These are phyloP conservation scores for Fusarium marasasianum DNA, from an alignment of 2,329 filamentous ascomycete species.

Conservation along the genomic window DNA sequence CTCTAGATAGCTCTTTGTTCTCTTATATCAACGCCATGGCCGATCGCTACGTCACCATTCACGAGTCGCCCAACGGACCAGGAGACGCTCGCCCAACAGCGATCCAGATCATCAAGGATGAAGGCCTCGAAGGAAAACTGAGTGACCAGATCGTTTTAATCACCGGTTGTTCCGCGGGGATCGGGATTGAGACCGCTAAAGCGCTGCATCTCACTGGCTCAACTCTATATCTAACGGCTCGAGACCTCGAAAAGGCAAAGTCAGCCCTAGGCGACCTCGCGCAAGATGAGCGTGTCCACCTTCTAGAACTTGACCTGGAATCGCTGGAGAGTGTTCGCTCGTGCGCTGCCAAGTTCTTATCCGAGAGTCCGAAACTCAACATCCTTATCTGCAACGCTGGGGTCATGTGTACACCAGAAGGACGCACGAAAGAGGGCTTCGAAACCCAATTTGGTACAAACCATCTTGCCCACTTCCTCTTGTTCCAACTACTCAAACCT, in stretches of 20 bases:
- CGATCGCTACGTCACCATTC: slow-evolving; percentile 5
- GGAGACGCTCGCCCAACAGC: neutral
- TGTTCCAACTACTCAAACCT: neutral
- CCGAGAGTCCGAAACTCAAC: neutral
- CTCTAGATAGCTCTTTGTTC: rapidly evolving
- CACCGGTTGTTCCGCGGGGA: neutral
- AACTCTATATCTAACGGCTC: neutral
- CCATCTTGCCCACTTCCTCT: neutral
- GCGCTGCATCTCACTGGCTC: neutral
- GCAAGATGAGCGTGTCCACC: neutral
- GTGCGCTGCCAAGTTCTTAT: neutral
- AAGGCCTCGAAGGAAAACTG: neutral
- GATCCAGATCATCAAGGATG: neutral
- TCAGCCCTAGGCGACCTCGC: neutral
- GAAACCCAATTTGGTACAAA: slow-evolving; percentile 11
- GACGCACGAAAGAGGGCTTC: neutral
- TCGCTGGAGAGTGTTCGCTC: neutral
- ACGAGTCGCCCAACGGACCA: neutral
- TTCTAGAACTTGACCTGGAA: neutral
- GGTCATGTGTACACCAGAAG: neutral
- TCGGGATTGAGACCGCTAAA: neutral
- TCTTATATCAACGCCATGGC: neutral
- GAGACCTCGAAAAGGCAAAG: neutral
- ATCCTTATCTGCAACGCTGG: slow-evolving; percentile 7
- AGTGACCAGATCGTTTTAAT: rapidly evolving